A percentile compares a stretch with the other conserved stretches of the same genome.
Conservation (phyloP, 1,139 yeast genomes). For the Magnusiomyces ingens region DNA sequence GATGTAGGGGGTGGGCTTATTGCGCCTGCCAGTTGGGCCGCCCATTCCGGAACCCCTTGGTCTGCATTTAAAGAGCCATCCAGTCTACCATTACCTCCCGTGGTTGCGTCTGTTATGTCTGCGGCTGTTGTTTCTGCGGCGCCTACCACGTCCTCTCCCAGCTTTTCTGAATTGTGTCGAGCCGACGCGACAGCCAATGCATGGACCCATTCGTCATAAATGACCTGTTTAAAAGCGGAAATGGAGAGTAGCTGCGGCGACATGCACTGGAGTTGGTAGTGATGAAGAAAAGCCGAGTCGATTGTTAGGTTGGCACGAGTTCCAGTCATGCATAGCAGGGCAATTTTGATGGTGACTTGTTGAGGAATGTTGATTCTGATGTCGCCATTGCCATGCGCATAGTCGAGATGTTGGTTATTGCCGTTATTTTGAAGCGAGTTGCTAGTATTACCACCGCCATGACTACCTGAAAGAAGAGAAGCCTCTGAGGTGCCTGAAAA, state of each 20-base stretch:
- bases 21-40: constrained; percentile 21
- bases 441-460: too few relatives aligned
- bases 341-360: constrained; percentile 15
- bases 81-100: too few relatives aligned
- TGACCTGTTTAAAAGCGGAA: constrained; percentile 22
- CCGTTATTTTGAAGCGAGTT: too few relatives aligned
- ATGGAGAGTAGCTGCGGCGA: constrained; percentile 20
- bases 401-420: too few relatives aligned
- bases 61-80: background rate
- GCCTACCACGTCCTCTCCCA: background rate
- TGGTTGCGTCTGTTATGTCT: too few relatives aligned
- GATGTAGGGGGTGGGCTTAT: constrained; percentile 13
- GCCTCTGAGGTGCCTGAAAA: too few relatives aligned
- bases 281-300: constrained; percentile 20
- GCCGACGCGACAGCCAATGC: constrained; percentile 18
- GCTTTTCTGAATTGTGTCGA: background rate
- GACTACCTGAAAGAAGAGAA: too few relatives aligned
- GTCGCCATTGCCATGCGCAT: too few relatives aligned
- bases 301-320: constrained; percentile 21
- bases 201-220: constrained; percentile 16
- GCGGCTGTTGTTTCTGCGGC: too few relatives aligned
- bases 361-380: too few relatives aligned
- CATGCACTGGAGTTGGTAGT: constrained; percentile 19
- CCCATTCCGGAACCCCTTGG: constrained; percentile 21
- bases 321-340: constrained; percentile 26